Evolutionary conservation across 305 asterid species (phyloP), one percentile per base, ranked within the genome.

Genomic region (Andrographis paniculata): DNA sequence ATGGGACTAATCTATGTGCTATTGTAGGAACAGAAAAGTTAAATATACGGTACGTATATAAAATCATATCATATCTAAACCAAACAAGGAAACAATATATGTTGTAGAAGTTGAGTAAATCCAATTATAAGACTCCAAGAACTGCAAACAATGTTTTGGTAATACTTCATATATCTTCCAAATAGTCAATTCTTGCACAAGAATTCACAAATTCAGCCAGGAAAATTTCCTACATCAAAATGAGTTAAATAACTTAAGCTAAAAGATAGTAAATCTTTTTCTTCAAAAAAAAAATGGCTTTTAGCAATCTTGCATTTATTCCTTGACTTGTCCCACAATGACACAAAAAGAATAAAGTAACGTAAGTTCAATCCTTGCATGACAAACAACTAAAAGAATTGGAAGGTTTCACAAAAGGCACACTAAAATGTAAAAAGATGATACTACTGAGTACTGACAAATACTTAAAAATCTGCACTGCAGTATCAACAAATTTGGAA

Each of bases 251-350:
- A 27, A 45, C 31, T 55, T 20, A 21, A 44, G 19, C 45, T n/a
- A n/a, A n/a, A n/a, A n/a, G n/a, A n/a, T n/a, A n/a, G n/a, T n/a
- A n/a, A n/a, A n/a, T n/a, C n/a, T n/a, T n/a, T n/a, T n/a, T n/a
- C n/a, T n/a, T n/a, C n/a, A n/a, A n/a, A n/a, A 33, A 15, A 55
- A 41, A 41, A 48, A 23, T 28, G 50, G 33, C 19, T 42, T 23
- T 33, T 31, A 11, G 42, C 42, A 27, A 24, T 50, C 14, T 20
- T 6, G 30, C 47, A 59, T n/a, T 10, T 13, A 50, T 33, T 19
- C 45, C 35, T 9, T 16, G 42, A 20, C 21, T 42, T 37, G 45
- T 15, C 23, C 38, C 57, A 50, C 14, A 42, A 50, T n/a, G n/a
- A n/a, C n/a, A n/a, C n/a, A n/a, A 33, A 45, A 42, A 27, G 45